A percentile compares a stretch with the other conserved stretches of the same genome.
phyloP scores from a whole-genome alignment of 2,329 filamentous ascomycete species.

The Arachnopeziza araneosa region DNA sequence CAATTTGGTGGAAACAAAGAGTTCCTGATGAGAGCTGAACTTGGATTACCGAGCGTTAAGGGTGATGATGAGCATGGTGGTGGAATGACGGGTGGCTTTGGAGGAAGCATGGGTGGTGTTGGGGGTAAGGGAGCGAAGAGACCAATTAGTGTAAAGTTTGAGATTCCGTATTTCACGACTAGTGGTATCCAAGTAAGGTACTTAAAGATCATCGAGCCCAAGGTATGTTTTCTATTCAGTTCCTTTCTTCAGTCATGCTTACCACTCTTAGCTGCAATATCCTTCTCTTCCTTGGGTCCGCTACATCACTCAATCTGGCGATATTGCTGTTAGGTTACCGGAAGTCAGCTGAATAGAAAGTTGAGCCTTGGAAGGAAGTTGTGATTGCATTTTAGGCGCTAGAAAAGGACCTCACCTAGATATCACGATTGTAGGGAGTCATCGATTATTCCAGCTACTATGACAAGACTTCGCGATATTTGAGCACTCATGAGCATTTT shows the following conservation, averaged over 20 bases:
- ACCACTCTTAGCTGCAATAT: slow-evolving; percentile 74
- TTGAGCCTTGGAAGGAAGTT: not conserved
- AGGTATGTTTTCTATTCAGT: slow-evolving; percentile 56
- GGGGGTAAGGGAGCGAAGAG: slow-evolving; percentile 84
- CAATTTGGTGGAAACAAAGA: slow-evolving; percentile 98
- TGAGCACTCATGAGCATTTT: too few species aligned
- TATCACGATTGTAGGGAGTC: not conserved
- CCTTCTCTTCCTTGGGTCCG: slow-evolving; percentile 95
- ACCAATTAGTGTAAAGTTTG: slow-evolving; percentile 98
- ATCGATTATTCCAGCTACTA: not conserved
- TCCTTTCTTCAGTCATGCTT: not conserved
- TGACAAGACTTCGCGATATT: not conserved
- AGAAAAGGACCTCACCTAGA: not conserved
- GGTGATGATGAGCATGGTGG: slow-evolving; percentile 94
- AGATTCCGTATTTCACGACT: slow-evolving; percentile 99
- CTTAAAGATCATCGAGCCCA: slow-evolving; percentile 98
- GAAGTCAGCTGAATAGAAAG: slow-evolving; percentile 42
- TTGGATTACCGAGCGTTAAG: slow-evolving; percentile 87
- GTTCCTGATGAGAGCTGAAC: slow-evolving; percentile 95
- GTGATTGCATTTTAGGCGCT: not conserved
- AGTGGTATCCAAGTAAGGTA: slow-evolving; percentile 98
- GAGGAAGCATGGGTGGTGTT: slow-evolving; percentile 91
- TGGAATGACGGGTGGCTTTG: slow-evolving; percentile 96
- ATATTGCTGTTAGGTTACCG: slow-evolving; percentile 92
- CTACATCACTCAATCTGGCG: slow-evolving; percentile 97